Evolutionary conservation across 345 rosid genomes (phyloP).

Genomic region (Eucalyptus virginea): DNA sequence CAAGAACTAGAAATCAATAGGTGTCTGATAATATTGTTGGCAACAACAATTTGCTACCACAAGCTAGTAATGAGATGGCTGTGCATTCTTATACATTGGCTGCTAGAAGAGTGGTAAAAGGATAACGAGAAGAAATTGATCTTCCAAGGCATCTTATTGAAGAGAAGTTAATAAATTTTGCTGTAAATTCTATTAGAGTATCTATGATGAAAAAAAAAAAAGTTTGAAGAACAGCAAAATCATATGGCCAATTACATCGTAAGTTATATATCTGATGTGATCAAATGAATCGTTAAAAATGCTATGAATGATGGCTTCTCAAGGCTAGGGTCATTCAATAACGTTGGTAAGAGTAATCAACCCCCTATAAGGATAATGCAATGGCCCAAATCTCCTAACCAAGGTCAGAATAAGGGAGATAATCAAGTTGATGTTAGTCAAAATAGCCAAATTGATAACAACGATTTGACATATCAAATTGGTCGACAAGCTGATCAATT

Average conservation of each 20-base stretch:
- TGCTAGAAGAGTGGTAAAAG: neutral
- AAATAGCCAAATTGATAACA: neutral
- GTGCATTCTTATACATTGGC: neutral
- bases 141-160: neutral
- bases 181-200: fast-evolving
- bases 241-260: neutral
- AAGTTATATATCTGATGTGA: neutral
- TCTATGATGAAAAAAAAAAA: neutral
- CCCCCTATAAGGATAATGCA: neutral
- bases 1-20: neutral
- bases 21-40: neutral
- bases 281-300: neutral
- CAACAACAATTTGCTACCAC: neutral
- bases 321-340: too few species aligned
- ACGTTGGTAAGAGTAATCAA: neutral
- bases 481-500: fast-evolving
- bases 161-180: neutral
- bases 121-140: neutral
- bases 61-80: neutral
- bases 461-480: neutral
- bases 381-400: neutral
- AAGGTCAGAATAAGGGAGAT: neutral
- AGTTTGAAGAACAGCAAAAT: neutral
- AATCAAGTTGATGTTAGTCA: neutral
- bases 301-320: neutral